Evolutionary conservation across 1,284 basidiomycete species (phyloP), one percentile per base, ranked within the genome.

Genomic region (Volvariella surrecta): DNA sequence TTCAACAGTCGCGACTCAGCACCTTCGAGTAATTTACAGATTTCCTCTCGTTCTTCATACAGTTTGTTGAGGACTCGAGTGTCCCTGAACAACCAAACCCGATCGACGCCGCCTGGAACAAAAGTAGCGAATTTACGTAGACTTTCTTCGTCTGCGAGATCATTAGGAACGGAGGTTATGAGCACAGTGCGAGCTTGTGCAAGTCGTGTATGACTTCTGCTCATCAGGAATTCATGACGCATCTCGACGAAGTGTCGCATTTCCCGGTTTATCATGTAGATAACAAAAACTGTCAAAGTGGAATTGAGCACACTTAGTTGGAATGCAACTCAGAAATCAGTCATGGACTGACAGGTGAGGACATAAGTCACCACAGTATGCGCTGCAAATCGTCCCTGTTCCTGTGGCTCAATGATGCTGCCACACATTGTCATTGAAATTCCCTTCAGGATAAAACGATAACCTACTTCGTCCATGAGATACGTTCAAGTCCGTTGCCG

Each of bases 181-280:
- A 91, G 74, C 3, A 91, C 80, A 0, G 87, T 89, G 34, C 77
- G 76, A 1, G 87, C 82, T 63, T 89, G 84, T 1, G 83, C 76
- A 4, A 77, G 67, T 11, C 63, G 60, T 1, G 77, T 75, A 58
- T 89, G 82, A 16, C 70, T 67, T 30, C 71, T 71, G 48, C 73
- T 75, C 49, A 80, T 71, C 20, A 90, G 71, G 60, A 82, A 83
- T 42, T 76, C 66, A 50, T 89, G 85, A 31, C 87, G 77, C 47
- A 82, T 68, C 39, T 71, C 61, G 39, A 85, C 63, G 61, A 84
- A 89, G 50, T 76, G 66, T 9, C 64, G 47, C 70, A 85, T 77
- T 55, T 88, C 84, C 16, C 64, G 64, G 44, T 75, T 72, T 39
- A 90, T 74, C 58, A 82, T 70, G 57, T 67, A 87, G n/a, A 88